Base-by-base conservation (phyloP, 2,329 filamentous ascomycete species). In the Cordyceps sp. region DNA sequence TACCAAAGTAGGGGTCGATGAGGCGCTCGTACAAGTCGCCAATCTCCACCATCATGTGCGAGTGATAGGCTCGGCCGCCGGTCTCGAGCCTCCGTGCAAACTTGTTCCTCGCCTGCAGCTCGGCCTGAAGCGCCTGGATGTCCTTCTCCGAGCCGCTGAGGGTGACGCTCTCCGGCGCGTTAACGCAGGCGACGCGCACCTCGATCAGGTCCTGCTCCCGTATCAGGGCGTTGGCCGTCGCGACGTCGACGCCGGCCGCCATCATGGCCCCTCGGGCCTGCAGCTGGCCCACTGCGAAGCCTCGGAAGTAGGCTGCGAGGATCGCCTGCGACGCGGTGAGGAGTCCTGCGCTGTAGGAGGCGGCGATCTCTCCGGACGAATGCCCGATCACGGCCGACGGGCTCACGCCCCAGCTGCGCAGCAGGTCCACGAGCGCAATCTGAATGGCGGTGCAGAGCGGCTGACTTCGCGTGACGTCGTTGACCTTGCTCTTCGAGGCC, bases 341-440 rank as follows among this genome's bases (percentile, higher is more conserved):
- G 10, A 29, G 31, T 1, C 41, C 41, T 3, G 45, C 33, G 1
- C 46, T 44, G 23, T 49, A 50, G 0, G 45, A 46, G 3, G 49
- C 48, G 0, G 39, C 49, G 7, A 52, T 49, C 31, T 52, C 49
- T 0, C 49, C 49, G 2, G 45, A 46, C 1, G 47, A 50, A 22
- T 59, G 48, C 7, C 57, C 54, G 2, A 48, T 59, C 20, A 64
- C 59, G 28, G 50, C 45, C 5, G 37, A 33, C 3, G 55, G 51
- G 10, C 39, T 33, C 7, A 59, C 32, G 4, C 43, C 44, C 38
- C 47, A 48, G 1, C 43, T 44, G 3, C 36, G 37, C 17, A 57
- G 48, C 1, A 55, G 33, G 12, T 52, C 45, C 5, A 56, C 46
- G 3, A 58, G 33, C 6, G 45, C 54, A n/a, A 57, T 45, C 33